A percentile compares a stretch with the other conserved stretches of the same genome.
Evolutionary conservation across 192 early-diverging fungal genomes (phyloP).

Genomic region (Podila horticola): DNA sequence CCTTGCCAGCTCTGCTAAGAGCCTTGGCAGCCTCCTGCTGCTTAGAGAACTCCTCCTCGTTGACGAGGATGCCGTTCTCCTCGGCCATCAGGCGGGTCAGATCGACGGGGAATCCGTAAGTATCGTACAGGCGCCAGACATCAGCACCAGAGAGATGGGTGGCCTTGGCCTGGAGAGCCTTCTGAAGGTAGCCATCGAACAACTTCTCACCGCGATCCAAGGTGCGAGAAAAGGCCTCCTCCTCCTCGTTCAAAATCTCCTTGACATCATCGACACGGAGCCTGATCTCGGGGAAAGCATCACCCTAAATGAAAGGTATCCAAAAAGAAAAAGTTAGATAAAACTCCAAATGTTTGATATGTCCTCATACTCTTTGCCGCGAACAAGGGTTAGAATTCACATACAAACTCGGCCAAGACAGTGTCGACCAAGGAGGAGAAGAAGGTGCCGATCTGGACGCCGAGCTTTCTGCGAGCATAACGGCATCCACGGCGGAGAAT

Average conservation of each 20-base stretch:
- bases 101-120: constrained; percentile 98
- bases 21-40: constrained; percentile 85
- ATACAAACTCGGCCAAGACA: constrained; percentile 89
- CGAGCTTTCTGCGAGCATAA: constrained; percentile 93
- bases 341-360: neutral
- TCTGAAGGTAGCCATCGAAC: constrained; percentile 81
- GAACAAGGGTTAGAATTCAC: neutral
- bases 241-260: constrained; percentile 97
- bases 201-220: constrained; percentile 97
- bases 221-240: constrained; percentile 93
- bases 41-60: constrained; percentile 84
- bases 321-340: neutral
- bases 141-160: constrained; percentile 82
- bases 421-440: constrained; percentile 95
- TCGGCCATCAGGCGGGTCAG: constrained; percentile 99
- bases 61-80: constrained; percentile 86
- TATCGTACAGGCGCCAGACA: constrained; percentile 99
- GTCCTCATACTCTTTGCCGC: no score
- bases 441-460: constrained; percentile 90
- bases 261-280: constrained; percentile 85
- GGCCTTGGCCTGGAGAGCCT: constrained; percentile 69
- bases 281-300: constrained; percentile 90
- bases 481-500: constrained; percentile 95
- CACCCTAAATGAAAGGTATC: constrained; percentile 64
- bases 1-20: constrained; percentile 68